Base-by-base conservation (phyloP, 2,329 filamentous ascomycete genomes). In the Cordyceps cateniannulata region DNA sequence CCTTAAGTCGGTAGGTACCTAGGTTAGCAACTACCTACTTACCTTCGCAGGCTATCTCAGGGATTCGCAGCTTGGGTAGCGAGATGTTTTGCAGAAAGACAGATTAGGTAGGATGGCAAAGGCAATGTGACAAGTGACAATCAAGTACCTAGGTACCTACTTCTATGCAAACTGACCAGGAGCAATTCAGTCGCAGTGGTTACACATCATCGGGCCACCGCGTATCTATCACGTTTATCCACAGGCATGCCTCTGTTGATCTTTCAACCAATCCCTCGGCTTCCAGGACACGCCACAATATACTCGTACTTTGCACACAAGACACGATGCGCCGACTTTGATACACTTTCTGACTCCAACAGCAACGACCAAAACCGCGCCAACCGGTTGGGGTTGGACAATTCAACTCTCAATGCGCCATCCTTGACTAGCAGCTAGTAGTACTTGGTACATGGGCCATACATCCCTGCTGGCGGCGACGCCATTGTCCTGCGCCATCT, bases 51-150 rank as follows among this genome's bases (percentile, higher is more conserved):
- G 29, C 38, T 8, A 42, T 14, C 2, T 4, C 7, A 42, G 22
- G 50, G 20, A 53, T 40, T 53, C 22, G 51, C 14, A 16, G 18
- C 51, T 22, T 32, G 52, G 38, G 38, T 45, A 54, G 38, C 38
- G 24, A 45, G n/a, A 45, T 55, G 52, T 45, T 45, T 55, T 55
- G 52, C 40, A 55, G 40, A 45, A 38, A 44, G 25, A 20, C 24
- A 44, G 24, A 45, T 55, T 44, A 25, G 10, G 12, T n/a, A 42
- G n/a, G 35, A 5, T 14, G 6, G 5, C 12, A 5, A 35, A 35
- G 29, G n/a, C n/a, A 52, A 53, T 27, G 38, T 53, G 51, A 53
- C 35, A 53, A 53, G 22, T 53, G 50, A 53, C 50, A 40, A 40
- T 6, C 14, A 35, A 16, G 20, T 22, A 32, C 5, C 29, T 9